Conservation (phyloP, 768 basidiomycete species). For the Phlegmacium glaucopus region DNA sequence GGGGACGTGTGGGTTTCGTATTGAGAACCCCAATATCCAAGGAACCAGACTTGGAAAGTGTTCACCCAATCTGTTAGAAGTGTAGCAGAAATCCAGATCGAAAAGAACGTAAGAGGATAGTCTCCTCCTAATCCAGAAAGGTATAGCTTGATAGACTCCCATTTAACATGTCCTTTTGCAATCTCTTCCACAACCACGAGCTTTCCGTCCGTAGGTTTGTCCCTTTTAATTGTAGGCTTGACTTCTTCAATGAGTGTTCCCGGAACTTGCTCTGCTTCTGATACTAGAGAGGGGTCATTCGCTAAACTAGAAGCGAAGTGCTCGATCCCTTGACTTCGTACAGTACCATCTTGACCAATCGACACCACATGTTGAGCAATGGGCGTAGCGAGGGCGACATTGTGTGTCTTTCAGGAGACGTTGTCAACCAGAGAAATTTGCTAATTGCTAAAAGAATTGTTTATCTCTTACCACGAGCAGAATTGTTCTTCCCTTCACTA, state of each 20-base stretch:
- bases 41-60: conserved; percentile 36
- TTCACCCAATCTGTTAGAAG: conserved; percentile 20
- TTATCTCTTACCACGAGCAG: conserved; percentile 60
- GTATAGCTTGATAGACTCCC: conserved; percentile 31
- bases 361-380: too few relatives aligned
- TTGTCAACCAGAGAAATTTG: too few relatives aligned
- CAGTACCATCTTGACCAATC: too few relatives aligned
- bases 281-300: conserved; percentile 31
- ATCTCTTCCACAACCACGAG: conserved; percentile 63
- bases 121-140: conserved; percentile 30
- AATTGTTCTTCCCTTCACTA: conserved; percentile 71
- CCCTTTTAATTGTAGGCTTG: conserved; percentile 17
- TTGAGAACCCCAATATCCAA: conserved; percentile 44
- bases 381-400: conserved; percentile 46
- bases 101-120: conserved; percentile 32
- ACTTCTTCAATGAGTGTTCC: conserved; percentile 13
- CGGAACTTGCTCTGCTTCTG: conserved; percentile 26
- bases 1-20: conserved; percentile 31
- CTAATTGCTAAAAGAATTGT: too few relatives aligned
- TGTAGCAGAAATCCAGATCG: conserved; percentile 19
- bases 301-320: conserved; percentile 38
- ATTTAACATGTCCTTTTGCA: conserved; percentile 29
- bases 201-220: conserved; percentile 42
- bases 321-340: conserved; percentile 43
- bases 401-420: conserved; percentile 43